Evolutionary conservation across 495 filamentous ascomycete species (phyloP).

Genomic region (Aspergillus asperescens): DNA sequence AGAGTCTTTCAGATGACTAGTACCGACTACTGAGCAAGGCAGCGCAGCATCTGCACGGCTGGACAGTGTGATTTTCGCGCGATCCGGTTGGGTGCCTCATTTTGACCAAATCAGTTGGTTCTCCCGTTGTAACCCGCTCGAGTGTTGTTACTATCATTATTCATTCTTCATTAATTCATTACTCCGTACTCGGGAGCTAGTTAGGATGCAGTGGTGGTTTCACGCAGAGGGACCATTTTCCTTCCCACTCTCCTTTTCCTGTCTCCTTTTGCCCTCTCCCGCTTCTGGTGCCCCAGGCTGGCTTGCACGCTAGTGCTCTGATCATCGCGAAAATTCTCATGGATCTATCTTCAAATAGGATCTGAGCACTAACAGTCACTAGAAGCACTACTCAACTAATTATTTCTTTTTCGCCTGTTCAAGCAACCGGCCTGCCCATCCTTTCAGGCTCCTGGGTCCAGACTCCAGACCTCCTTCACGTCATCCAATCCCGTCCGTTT

Average conservation of each 20-base stretch:
- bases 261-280: not conserved
- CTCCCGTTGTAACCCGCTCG: not conserved
- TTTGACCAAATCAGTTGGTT: conserved; percentile 17
- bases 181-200: too few relatives aligned
- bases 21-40: too few relatives aligned
- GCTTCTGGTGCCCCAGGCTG: conserved; percentile 12
- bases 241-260: not conserved
- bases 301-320: conserved; percentile 16
- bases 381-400: too few relatives aligned
- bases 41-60: conserved; percentile 13
- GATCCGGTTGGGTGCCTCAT: conserved; percentile 49
- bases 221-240: too few relatives aligned
- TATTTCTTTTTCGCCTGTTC: conserved; percentile 5
- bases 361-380: not conserved
- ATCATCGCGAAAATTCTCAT: conserved; percentile 14
- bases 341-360: not conserved
- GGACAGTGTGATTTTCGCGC: conserved; percentile 24
- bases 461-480: not conserved
- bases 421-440: conserved; percentile 10
- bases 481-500: conserved; percentile 13
- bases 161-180: too few relatives aligned
- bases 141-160: not conserved
- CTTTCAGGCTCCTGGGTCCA: conserved; percentile 8
- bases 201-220: not conserved
- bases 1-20: conserved; percentile 17